A percentile compares a stretch with the other conserved stretches of the same genome.
Conservation (phyloP, 352 stramenopile species). For the Proteromonas lacertae region DNA sequence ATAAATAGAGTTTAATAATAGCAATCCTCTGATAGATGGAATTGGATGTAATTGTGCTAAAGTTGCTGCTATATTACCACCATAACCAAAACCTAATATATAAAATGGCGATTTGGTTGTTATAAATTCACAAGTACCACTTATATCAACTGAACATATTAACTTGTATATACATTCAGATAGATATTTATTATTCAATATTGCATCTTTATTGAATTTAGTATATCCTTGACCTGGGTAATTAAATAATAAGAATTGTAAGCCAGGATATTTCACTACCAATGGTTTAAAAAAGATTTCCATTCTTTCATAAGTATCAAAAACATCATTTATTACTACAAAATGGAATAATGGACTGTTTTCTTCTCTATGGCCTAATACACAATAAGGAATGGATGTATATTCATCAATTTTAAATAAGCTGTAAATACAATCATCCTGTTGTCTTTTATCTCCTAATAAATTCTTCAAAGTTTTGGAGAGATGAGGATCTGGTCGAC, state of each 20-base stretch:
- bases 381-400: constrained; percentile 48
- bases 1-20: constrained; percentile 48
- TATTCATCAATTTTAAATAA: constrained; percentile 57
- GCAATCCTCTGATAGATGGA: constrained; percentile 25
- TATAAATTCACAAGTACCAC: constrained; percentile 16
- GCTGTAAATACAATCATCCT: neutral
- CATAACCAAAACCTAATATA: constrained; percentile 53
- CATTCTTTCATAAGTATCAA: constrained; percentile 61
- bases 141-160: constrained; percentile 19
- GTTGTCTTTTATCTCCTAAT: neutral
- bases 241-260: constrained; percentile 55
- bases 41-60: constrained; percentile 23
- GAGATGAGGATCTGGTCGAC: constrained; percentile 55
- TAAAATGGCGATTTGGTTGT: constrained; percentile 48
- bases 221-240: constrained; percentile 75
- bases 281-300: constrained; percentile 63
- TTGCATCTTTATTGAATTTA: constrained; percentile 33
- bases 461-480: constrained; percentile 47
- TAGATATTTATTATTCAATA: constrained; percentile 64
- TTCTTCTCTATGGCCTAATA: constrained; percentile 16
- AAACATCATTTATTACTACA: constrained; percentile 67
- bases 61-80: constrained; percentile 35
- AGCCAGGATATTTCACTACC: constrained; percentile 34
- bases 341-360: constrained; percentile 44
- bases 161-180: constrained; percentile 37